Base-by-base conservation (phyloP, 2,329 filamentous ascomycete species). In the Laburnicola sp. region DNA sequence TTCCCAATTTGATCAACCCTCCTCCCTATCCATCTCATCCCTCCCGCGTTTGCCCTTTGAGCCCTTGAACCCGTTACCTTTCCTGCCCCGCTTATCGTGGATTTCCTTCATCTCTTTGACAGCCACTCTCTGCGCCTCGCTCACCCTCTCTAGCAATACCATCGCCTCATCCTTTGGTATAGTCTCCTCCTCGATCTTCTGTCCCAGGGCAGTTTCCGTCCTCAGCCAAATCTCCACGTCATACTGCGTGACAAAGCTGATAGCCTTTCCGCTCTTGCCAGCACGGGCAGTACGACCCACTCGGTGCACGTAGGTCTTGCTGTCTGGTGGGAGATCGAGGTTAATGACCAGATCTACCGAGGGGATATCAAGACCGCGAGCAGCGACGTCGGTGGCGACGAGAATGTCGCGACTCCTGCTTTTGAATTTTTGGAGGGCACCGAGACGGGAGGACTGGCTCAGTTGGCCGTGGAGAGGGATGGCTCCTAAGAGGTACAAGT, bases 381-480 rank as follows among this genome's bases (percentile, higher is more conserved):
- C 89, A 1, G 92, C 92, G n/a, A 97, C 90, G 70, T 97, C 92
- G 0, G 92, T 97, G 8, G 91, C 91, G 3, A 97, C 88, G 3
- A 99, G 82, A 34, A 99, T 93, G 59, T 95, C 85, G 36, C 91
- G 82, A n/a, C 82, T 84, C 6, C 86, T 85, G 2, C 87, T 80
- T 48, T 88, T 86, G 80, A 99, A 97, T 71, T 97, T 97, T 70
- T 88, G 89, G 6, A 99, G 79, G 0, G 94, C 89, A 5, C 91
- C 92, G 0, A 97, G 77, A 60, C 94, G 90, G 11, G 89, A 82
- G 1, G 89, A 89, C 71, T 99, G 94, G 1, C 86, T 91, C 44
- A 99, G 83, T 68, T 96, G 90, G 6, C 93, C 94, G 74, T 99
- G 93, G 0, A 99, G 81, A 0, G 94, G 93, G 53, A 97, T 94